A percentile compares a stretch with the other conserved stretches of the same genome.
Conservation (phyloP, 345 rosid species). For the Litchi chinensis region DNA sequence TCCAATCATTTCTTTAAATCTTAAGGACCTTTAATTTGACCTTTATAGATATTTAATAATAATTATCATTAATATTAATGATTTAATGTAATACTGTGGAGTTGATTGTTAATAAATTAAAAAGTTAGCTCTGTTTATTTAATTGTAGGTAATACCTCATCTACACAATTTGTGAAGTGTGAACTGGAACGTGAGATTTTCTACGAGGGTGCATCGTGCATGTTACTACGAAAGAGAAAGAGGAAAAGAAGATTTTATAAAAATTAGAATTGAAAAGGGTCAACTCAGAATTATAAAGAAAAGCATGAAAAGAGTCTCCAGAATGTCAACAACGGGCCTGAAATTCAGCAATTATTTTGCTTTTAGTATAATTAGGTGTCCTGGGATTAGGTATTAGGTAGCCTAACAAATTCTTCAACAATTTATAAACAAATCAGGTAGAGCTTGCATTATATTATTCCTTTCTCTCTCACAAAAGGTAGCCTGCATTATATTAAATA, state of each 20-base stretch:
- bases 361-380: not conserved
- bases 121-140: too few species aligned
- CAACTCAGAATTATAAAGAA: not conserved
- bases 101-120: too few species aligned
- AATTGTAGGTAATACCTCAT: too few species aligned
- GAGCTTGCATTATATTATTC: not conserved
- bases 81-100: too few species aligned
- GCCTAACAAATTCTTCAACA: slow-evolving; percentile 35
- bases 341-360: slow-evolving; percentile 23
- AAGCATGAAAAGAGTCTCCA: not conserved
- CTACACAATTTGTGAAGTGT: too few species aligned
- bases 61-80: too few species aligned
- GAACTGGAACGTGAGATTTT: too few species aligned
- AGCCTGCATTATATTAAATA: slow-evolving; percentile 8
- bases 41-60: too few species aligned
- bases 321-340: slow-evolving; percentile 30
- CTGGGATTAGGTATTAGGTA: slow-evolving; percentile 48
- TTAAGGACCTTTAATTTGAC: too few species aligned
- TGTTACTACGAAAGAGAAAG: not conserved
- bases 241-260: too few species aligned
- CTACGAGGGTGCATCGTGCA: not conserved
- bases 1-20: too few species aligned
- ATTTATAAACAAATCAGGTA: slow-evolving; percentile 6
- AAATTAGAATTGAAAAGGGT: not conserved
- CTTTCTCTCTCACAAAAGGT: not conserved